These are phyloP conservation scores for Neoboletus magnificus DNA, from an alignment of 768 basidiomycete species.

Conservation along the genomic window DNA sequence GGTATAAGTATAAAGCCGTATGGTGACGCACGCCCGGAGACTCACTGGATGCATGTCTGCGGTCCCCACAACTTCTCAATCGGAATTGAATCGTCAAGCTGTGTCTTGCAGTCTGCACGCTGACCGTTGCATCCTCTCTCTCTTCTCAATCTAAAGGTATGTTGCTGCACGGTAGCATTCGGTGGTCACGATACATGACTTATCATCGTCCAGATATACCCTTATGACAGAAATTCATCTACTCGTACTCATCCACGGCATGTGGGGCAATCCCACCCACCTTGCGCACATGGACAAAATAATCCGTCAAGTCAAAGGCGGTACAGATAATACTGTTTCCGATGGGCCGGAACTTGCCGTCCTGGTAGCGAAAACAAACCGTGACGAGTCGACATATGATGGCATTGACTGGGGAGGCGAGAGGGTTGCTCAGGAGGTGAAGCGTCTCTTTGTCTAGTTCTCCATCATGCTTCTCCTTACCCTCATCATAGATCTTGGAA, in stretches of 20 bases:
- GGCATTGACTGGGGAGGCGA: conserved; percentile 85
- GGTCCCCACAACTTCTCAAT: background rate
- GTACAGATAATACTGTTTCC: conserved; percentile 21
- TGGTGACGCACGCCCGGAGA: background rate
- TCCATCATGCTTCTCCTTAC: conserved; percentile 1
- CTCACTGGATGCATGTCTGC: background rate
- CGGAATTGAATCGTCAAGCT: background rate
- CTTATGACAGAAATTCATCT: conserved; percentile 36
- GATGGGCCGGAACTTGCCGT: conserved; percentile 51
- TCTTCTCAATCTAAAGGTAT: background rate
- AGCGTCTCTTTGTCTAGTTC: conserved; percentile 3
- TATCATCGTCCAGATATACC: background rate
- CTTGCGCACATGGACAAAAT: conserved; percentile 56
- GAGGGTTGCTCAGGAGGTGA: conserved; percentile 74
- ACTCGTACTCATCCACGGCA: conserved; percentile 53
- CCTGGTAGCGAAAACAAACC: conserved; percentile 63
- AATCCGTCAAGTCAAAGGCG: conserved; percentile 42
- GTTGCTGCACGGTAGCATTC: background rate
- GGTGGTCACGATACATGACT: background rate
- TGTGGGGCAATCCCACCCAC: conserved; percentile 79
- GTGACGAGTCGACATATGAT: conserved; percentile 69
- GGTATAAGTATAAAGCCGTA: background rate
- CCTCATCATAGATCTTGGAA: conserved; percentile 46
- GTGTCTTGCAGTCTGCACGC: conserved; percentile 2
- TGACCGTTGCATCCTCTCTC: background rate